These are phyloP conservation scores for Kingdonia uniflora DNA, from an alignment of 164 flowering plant species.

Conservation along the genomic window DNA sequence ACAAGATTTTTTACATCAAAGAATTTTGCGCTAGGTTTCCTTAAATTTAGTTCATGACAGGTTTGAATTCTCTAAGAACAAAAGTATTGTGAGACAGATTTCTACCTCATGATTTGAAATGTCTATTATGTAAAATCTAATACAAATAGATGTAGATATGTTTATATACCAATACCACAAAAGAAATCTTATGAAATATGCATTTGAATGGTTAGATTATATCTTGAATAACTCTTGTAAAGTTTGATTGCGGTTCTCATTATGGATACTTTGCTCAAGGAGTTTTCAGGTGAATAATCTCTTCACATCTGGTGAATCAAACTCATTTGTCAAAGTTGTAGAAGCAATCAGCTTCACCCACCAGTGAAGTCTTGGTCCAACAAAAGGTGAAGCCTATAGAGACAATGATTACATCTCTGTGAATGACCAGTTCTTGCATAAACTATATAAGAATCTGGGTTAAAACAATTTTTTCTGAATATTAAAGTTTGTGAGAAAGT, in stretches of 20 bases:
- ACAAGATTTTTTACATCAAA: too few relatives aligned
- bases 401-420: constrained; percentile 83
- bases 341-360: constrained; percentile 73
- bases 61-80: too few relatives aligned
- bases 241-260: not conserved
- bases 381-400: constrained; percentile 86
- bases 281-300: constrained; percentile 59
- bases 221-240: too few relatives aligned
- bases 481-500: constrained; percentile 65
- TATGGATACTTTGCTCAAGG: constrained; percentile 6
- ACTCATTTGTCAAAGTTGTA: constrained; percentile 56
- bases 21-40: too few relatives aligned
- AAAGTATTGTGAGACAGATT: too few relatives aligned
- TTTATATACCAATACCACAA: too few relatives aligned
- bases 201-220: too few relatives aligned
- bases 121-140: too few relatives aligned
- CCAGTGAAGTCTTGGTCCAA: constrained; percentile 92
- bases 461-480: constrained; percentile 44
- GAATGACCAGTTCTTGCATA: constrained; percentile 67
- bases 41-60: too few relatives aligned
- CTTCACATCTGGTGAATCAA: constrained; percentile 62
- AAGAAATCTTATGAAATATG: too few relatives aligned
- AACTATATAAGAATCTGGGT: constrained; percentile 72
- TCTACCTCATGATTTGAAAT: too few relatives aligned
- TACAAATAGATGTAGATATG: too few relatives aligned